Evolutionary conservation across 352 stramenopile genomes (phyloP).

Genomic region (Globisporangium rhizosaccharum): DNA sequence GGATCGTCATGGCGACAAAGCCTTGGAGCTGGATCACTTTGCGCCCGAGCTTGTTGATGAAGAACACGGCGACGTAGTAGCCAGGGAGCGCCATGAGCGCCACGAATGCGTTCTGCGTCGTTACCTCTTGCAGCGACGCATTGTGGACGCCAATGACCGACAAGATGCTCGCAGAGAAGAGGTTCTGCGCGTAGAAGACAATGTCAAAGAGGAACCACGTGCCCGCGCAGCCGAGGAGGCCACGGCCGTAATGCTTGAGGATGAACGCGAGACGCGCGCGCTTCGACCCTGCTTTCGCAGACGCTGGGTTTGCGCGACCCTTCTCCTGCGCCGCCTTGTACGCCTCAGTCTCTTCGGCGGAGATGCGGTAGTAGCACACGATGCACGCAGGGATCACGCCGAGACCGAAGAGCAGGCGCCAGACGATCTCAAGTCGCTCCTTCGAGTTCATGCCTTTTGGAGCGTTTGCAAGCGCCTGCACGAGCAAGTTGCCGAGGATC

Average conservation of each 20-base stretch:
- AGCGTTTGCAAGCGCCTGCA: conserved; percentile 37
- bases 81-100: conserved; percentile 71
- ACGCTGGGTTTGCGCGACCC: background rate
- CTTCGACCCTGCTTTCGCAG: background rate
- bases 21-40: conserved; percentile 73
- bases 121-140: conserved; percentile 43
- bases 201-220: conserved; percentile 88
- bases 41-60: conserved; percentile 66
- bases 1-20: conserved; percentile 59
- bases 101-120: conserved; percentile 52
- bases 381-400: conserved; percentile 51
- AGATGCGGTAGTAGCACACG: conserved; percentile 64
- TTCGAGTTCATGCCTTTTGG: conserved; percentile 30
- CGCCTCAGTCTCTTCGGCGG: conserved; percentile 50
- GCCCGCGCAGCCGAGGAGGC: conserved; percentile 59
- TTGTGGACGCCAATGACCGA: conserved; percentile 48
- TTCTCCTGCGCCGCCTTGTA: conserved; percentile 25
- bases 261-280: conserved; percentile 32
- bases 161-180: conserved; percentile 73
- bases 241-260: conserved; percentile 37
- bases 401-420: conserved; percentile 58
- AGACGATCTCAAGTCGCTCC: conserved; percentile 50
- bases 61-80: conserved; percentile 74
- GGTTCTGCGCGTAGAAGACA: conserved; percentile 73
- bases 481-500: conserved; percentile 57